Conservation (phyloP, 352 stramenopile genomes). For the Pythium apleroticum region DNA sequence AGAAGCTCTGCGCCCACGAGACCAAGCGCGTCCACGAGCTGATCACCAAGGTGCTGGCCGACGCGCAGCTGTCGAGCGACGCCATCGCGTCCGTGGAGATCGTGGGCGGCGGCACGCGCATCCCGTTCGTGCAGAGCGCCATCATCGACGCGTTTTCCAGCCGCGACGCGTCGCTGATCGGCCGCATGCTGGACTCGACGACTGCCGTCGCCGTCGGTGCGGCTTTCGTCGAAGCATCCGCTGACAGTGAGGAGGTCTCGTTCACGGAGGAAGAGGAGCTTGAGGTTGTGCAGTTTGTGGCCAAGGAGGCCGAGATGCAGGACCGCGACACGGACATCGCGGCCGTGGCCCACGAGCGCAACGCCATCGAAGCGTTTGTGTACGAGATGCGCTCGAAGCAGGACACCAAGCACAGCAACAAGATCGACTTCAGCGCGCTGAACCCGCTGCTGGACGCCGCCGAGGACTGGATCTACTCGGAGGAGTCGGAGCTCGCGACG, state of each 20-base stretch:
- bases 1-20: conserved; percentile 59
- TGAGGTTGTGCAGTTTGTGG: conserved; percentile 39
- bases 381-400: conserved; percentile 90
- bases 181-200: conserved; percentile 88
- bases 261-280: conserved; percentile 29
- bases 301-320: conserved; percentile 71
- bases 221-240: conserved; percentile 42
- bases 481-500: conserved; percentile 77
- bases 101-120: conserved; percentile 88
- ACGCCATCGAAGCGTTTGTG: conserved; percentile 90
- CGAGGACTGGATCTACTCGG: conserved; percentile 92
- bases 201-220: conserved; percentile 80
- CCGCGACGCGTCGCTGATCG: conserved; percentile 50
- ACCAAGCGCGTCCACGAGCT: conserved; percentile 54
- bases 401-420: conserved; percentile 63
- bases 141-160: conserved; percentile 62
- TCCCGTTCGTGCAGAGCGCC: conserved; percentile 79
- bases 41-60: conserved; percentile 44
- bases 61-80: conserved; percentile 39
- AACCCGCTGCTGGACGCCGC: conserved; percentile 76
- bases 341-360: conserved; percentile 79
- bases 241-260: conserved; percentile 12
- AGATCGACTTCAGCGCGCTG: conserved; percentile 61
- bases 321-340: conserved; percentile 63
- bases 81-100: conserved; percentile 83